A percentile compares a stretch with the other conserved stretches of the same genome.
These are phyloP conservation scores for Globisporangium megalacanthum DNA, from an alignment of 352 stramenopile genomes.

Conservation along the genomic window DNA sequence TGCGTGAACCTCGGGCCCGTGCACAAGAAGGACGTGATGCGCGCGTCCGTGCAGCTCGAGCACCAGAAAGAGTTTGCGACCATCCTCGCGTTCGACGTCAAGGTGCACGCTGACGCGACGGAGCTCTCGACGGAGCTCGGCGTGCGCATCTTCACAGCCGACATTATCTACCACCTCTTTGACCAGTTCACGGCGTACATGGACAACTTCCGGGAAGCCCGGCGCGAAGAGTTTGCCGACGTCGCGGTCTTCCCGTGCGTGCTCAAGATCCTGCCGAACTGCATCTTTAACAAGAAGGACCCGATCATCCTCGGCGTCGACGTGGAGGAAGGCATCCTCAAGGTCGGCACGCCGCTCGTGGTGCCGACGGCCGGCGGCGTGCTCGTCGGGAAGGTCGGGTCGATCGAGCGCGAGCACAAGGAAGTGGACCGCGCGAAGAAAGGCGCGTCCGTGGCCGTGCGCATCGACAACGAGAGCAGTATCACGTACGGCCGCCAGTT, in stretches of 20 bases:
- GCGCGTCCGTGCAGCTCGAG: constrained; percentile 98
- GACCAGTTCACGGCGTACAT: constrained; percentile 99
- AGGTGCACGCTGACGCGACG: constrained; percentile 93
- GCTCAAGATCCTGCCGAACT: constrained; percentile 96
- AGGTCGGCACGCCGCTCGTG: constrained; percentile 96
- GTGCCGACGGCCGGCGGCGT: constrained; percentile 66
- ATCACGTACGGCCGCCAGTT: constrained; percentile 98
- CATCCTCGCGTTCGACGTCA: constrained; percentile 98
- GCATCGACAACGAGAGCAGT: constrained; percentile 95
- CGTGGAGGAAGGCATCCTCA: constrained; percentile 96
- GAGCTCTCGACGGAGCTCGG: constrained; percentile 89
- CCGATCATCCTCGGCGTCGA: constrained; percentile 99
- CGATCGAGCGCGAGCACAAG: constrained; percentile 96
- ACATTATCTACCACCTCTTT: constrained; percentile 99
- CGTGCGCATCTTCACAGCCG: constrained; percentile 98
- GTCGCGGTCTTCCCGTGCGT: constrained; percentile 94
- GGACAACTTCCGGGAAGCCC: constrained; percentile 90
- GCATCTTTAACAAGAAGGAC: constrained; percentile 99
- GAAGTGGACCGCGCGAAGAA: constrained; percentile 94
- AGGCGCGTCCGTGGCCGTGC: constrained; percentile 92
- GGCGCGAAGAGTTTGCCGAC: constrained; percentile 89
- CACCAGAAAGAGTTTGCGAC: constrained; percentile 96
- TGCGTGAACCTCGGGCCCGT: constrained; percentile 97
- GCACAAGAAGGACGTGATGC: constrained; percentile 99
- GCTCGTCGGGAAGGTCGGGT: constrained; percentile 93